phyloP scores from a whole-genome alignment of 257 asterid species.

The Thymus quinquecostatus region DNA sequence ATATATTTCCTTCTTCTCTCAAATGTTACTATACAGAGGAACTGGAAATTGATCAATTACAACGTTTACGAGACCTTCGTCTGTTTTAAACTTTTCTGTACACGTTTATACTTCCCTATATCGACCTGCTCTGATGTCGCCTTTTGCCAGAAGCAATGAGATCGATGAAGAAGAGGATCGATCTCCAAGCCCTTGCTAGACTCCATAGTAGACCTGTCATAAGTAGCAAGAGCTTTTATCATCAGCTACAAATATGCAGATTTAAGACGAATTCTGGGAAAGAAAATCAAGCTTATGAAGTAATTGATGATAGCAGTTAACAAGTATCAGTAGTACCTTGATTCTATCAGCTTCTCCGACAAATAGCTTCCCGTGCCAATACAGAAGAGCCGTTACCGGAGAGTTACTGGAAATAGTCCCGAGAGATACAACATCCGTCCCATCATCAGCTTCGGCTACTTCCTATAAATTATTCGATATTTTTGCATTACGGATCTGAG shows the following conservation, averaged over 20 bases:
- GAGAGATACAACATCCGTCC: slow-evolving; percentile 40
- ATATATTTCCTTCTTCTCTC: too few relatives aligned
- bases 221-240: not conserved
- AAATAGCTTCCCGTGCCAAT: slow-evolving; percentile 72
- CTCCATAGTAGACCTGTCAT: slow-evolving; percentile 43
- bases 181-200: slow-evolving; percentile 1
- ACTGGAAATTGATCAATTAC: not conserved
- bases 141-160: not conserved
- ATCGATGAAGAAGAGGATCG: not conserved
- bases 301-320: not conserved
- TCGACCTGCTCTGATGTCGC: not conserved
- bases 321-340: slow-evolving; percentile 44
- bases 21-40: too few relatives aligned
- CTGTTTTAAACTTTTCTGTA: not conserved
- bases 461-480: slow-evolving; percentile 45
- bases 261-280: not conserved
- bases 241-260: not conserved
- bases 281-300: too few relatives aligned
- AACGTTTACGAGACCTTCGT: not conserved
- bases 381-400: slow-evolving; percentile 55
- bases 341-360: slow-evolving; percentile 72
- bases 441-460: slow-evolving; percentile 49
- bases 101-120: too few relatives aligned
- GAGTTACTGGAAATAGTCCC: slow-evolving; percentile 69
- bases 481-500: not conserved